These are phyloP conservation scores for Pneumocystis sp. DNA, from an alignment of 1,139 yeast genomes.

Conservation along the genomic window DNA sequence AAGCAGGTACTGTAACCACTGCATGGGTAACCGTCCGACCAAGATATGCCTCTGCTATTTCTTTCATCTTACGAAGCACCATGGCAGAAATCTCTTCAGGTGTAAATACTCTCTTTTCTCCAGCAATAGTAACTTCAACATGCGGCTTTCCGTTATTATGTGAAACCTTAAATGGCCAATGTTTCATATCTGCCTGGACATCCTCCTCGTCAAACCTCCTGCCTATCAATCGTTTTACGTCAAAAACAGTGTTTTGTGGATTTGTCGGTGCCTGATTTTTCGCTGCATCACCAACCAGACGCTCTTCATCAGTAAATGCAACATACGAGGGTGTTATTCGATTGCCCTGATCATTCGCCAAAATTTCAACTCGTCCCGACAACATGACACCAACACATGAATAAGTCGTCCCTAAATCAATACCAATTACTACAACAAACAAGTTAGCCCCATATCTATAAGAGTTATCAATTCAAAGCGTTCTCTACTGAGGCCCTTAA, in stretches of 20 bases:
- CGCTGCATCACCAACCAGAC: conserved; percentile 89
- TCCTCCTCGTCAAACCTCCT: conserved; percentile 57
- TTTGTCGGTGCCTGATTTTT: conserved; percentile 83
- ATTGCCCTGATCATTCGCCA: conserved; percentile 92
- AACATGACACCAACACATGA: conserved; percentile 93
- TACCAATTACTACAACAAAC: conserved; percentile 42
- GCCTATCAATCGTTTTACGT: conserved; percentile 66
- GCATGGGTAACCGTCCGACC: conserved; percentile 86
- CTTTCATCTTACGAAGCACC: conserved; percentile 85
- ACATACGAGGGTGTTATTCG: conserved; percentile 88
- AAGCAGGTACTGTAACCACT: conserved; percentile 93
- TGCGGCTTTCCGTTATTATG: conserved; percentile 67
- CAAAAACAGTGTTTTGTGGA: conserved; percentile 66
- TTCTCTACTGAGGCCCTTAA: not conserved
- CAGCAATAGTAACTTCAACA: conserved; percentile 54
- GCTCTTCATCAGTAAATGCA: conserved; percentile 70
- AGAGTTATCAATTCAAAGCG: not conserved
- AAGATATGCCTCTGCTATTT: conserved; percentile 80
- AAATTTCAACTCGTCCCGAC: conserved; percentile 76
- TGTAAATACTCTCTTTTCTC: conserved; percentile 56
- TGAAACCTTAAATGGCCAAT: conserved; percentile 57
- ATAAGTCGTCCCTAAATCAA: conserved; percentile 80
- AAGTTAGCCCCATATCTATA: not conserved
- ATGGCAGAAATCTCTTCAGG: conserved; percentile 88
- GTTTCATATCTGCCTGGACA: conserved; percentile 71